Conservation (phyloP, 2,329 filamentous ascomycete genomes). For the Fusarium pilosicola region DNA sequence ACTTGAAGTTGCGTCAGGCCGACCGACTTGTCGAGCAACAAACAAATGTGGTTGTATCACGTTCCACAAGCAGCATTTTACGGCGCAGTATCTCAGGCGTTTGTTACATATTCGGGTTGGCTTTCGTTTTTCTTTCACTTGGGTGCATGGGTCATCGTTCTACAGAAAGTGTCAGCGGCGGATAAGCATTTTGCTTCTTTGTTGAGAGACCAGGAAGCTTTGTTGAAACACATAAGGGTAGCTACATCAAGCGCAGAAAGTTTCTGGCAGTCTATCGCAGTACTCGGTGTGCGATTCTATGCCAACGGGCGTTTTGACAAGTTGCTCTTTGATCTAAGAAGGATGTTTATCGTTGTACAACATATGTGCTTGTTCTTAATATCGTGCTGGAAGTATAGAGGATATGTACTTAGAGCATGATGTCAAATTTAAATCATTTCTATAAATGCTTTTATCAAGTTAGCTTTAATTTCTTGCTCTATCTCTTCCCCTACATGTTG, state of each 20-base stretch:
- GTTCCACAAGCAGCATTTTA: slow-evolving; percentile 3
- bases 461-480: background rate
- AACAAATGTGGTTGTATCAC: background rate
- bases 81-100: slow-evolving; percentile 30
- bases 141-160: slow-evolving; percentile 15
- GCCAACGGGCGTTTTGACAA: background rate
- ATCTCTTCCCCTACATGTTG: background rate
- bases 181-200: background rate
- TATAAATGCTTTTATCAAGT: too few relatives aligned
- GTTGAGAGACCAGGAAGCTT: background rate
- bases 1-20: background rate
- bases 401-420: background rate
- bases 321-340: slow-evolving; percentile 1
- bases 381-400: background rate
- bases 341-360: slow-evolving; percentile 11
- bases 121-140: slow-evolving; percentile 14
- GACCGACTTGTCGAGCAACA: background rate
- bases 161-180: background rate
- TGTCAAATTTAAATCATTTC: background rate
- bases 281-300: background rate
- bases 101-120: slow-evolving; percentile 15
- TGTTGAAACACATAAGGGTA: background rate
- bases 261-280: background rate
- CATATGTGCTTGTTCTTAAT: slow-evolving; percentile 11
- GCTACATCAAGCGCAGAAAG: background rate